Evolutionary conservation across 1,284 basidiomycete genomes (phyloP), one percentile per base, ranked within the genome.

Genomic region (Fomitopsis betulina): DNA sequence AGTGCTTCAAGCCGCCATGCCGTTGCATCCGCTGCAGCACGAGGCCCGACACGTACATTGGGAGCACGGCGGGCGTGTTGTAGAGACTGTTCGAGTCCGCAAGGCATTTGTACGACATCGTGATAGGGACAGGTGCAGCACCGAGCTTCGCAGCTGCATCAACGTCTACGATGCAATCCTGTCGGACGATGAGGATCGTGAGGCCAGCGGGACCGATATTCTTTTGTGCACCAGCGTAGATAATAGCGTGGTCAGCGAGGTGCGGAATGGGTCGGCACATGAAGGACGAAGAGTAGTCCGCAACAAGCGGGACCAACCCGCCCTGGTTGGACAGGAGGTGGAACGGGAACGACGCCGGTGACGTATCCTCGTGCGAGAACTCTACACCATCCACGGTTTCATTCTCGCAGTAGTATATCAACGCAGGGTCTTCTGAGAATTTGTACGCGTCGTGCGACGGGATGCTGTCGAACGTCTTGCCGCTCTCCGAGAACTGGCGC

Each of bases 201-300:
- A 97, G 79, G 3, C 97, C 97, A 0, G 96, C 89, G 1, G 97
- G 97, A 5, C 96, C 97, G 54, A 99, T 81, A 73, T 99, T 99
- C 81, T 99, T 99, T 75, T 99, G 97, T n/a, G 93, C 97, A 42
- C 97, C 97, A 12, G 96, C 98, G 72, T 92, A 99, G 68, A 99
- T 91, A 69, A 99, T 80, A 4, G 93, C 94, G 72, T 97, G 93
- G 70, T 91, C 89, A 42, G 87, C 87, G 52, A 98, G 81, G 63
- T 86, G 83, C 5, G 91, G 89, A 69, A 99, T 97, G 38, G 91
- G 91, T n/a, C 96, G 85, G 45, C 93, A 95, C 83, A 99, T 91
- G 81, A 99, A 98, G 59, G 95, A 96, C 52, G 94, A 96, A 13
- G 94, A 97, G 75, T 97, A 93, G 77, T 99, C 97, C 53, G 86